These are phyloP conservation scores for Ramaria sp. DNA, from an alignment of 768 basidiomycete species.

Conservation along the genomic window DNA sequence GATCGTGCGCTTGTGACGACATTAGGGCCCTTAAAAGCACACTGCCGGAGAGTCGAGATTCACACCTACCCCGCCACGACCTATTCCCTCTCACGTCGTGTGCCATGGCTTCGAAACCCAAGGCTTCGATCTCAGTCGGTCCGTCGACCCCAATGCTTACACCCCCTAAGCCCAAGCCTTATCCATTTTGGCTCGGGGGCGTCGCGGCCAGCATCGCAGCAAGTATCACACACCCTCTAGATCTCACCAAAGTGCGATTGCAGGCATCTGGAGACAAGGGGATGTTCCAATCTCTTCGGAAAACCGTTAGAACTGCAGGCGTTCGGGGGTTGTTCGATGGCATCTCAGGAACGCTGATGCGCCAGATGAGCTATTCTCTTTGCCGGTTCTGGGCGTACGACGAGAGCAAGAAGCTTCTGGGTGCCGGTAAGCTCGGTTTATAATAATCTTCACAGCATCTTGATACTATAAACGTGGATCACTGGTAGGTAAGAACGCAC, in stretches of 20 bases:
- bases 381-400: slow-evolving; percentile 94
- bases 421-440: slow-evolving; percentile 34
- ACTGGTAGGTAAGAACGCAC: slow-evolving; percentile 42
- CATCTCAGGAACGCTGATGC: slow-evolving; percentile 78
- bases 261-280: slow-evolving; percentile 89
- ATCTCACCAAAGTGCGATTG: slow-evolving; percentile 84
- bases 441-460: background rate
- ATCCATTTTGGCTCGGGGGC: slow-evolving; percentile 85
- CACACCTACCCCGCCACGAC: background rate
- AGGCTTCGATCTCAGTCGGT: background rate
- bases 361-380: slow-evolving; percentile 88
- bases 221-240: slow-evolving; percentile 80
- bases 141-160: background rate
- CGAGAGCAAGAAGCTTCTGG: slow-evolving; percentile 76
- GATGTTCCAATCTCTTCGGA: slow-evolving; percentile 75
- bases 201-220: slow-evolving; percentile 81
- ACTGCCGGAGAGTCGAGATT: too few relatives aligned
- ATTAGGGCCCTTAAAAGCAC: too few relatives aligned
- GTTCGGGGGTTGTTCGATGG: slow-evolving; percentile 72
- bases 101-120: background rate
- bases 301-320: slow-evolving; percentile 77
- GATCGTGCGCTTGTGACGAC: too few relatives aligned
- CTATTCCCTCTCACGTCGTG: background rate
- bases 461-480: background rate
- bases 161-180: slow-evolving; percentile 42